Base-by-base conservation (phyloP, 2,329 filamentous ascomycete species). In the Xylariaceae sp. region DNA sequence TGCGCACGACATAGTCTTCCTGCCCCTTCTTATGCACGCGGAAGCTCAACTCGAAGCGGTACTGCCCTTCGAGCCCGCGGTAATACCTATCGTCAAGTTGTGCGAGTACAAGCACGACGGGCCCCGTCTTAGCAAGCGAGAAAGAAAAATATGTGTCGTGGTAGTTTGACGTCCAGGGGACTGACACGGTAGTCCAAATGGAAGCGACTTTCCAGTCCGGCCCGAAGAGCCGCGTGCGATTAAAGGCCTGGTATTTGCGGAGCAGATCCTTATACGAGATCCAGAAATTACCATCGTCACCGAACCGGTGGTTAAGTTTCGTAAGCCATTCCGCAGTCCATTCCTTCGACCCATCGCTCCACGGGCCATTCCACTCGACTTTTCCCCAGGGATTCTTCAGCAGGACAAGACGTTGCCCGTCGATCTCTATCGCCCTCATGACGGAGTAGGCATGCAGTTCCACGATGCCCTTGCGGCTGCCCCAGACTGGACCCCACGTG, bases 291-390 rank as follows among this genome's bases (percentile, higher is more conserved):
- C 87, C 88, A 61, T 92, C 88, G 60, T 89, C 86, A 37, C 88
- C 87, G 61, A 92, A 92, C 40, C 80, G 83, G 66, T 92, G 87
- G 43, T 80, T 77, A 0, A 94, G 77, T 62, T 86, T 84, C 55
- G 83, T 72, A 71, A 92, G 84, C 81, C 86, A 89, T 61, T 91
- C 85, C 0, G 87, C 77, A 1, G 87, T 92, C 89, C 89, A 95
- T 69, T 92, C 85, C 63, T 89, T 87, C 6, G 86, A 89, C 0
- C 89, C 89, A 65, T 94, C 89, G 3, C 81, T 85, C 88, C 89
- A 94, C 1, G 87, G 77, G 1, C 89, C 89, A 29, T 81, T 87
- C 88, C 89, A 94, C 70, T 91, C 89, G 30, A 81, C 83, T 59
- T 84, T 83, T 1, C 89, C 89, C 89, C 88, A 94, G 0, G 89